Evolutionary conservation across 1,284 basidiomycete species (phyloP).

Genomic region (Irpex sp.): DNA sequence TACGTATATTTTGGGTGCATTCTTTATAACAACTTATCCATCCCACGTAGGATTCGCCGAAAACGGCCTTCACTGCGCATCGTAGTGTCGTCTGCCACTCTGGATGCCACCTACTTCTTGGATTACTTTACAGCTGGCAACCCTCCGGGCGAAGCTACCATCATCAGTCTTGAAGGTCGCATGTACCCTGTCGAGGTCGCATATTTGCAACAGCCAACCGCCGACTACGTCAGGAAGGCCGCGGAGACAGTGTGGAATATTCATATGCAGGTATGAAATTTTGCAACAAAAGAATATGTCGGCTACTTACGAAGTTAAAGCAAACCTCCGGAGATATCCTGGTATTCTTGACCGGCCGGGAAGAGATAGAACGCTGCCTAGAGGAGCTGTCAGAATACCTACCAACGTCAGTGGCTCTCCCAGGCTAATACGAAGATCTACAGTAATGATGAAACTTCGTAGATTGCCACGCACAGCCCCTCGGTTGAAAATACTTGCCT

Average conservation of each 20-base stretch:
- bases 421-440: neutral
- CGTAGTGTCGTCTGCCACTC: conserved; percentile 92
- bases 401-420: conserved; percentile 53
- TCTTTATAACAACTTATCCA: neutral
- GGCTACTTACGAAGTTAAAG: conserved; percentile 23
- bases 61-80: conserved; percentile 88
- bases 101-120: conserved; percentile 85
- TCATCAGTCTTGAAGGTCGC: conserved; percentile 90
- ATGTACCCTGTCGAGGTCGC: conserved; percentile 89
- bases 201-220: conserved; percentile 66
- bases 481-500: conserved; percentile 66
- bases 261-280: conserved; percentile 64
- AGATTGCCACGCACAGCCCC: conserved; percentile 67
- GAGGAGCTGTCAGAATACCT: conserved; percentile 79
- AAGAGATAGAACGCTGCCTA: conserved; percentile 90
- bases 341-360: conserved; percentile 93
- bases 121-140: conserved; percentile 78
- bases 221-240: conserved; percentile 84
- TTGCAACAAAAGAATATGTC: neutral
- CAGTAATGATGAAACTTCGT: conserved; percentile 5
- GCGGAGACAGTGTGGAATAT: conserved; percentile 86
- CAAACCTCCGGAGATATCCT: conserved; percentile 86
- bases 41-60: conserved; percentile 65
- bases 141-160: conserved; percentile 54
- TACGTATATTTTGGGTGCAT: conserved; percentile 27